Percentiles rank a stretch among this genome's conserved stretches.
phyloP scores from a whole-genome alignment of 2,329 filamentous ascomycete genomes.

The Fusarium sp. region DNA sequence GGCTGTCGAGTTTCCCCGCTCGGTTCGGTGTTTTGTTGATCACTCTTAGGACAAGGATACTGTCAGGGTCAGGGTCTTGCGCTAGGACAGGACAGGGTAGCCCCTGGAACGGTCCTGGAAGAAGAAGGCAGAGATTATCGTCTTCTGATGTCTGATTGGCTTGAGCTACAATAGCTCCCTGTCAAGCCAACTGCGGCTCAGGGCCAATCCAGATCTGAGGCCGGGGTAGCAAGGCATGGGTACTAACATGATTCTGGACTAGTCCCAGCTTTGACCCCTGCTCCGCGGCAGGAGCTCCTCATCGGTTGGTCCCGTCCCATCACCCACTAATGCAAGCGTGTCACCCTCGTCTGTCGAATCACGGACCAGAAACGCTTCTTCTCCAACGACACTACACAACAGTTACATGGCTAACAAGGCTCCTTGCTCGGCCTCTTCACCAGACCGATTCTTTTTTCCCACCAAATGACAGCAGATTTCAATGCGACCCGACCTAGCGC shows the following conservation, averaged over 20 bases:
- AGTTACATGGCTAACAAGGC: conserved; percentile 3
- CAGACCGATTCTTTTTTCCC: conserved; percentile 40
- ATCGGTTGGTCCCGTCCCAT: conserved; percentile 60
- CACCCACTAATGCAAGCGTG: conserved; percentile 58
- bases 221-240: conserved; percentile 43
- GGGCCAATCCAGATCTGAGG: conserved; percentile 56
- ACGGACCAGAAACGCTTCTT: conserved; percentile 39
- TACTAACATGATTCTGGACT: neutral
- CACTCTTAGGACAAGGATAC: neutral
- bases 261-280: conserved; percentile 34
- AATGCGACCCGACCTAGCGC: conserved; percentile 12
- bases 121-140: conserved; percentile 16
- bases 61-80: conserved; percentile 17
- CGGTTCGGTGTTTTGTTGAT: conserved; percentile 25
- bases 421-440: conserved; percentile 32
- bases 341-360: conserved; percentile 57
- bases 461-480: conserved; percentile 16
- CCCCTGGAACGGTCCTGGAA: conserved; percentile 25
- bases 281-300: conserved; percentile 50
- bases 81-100: conserved; percentile 19
- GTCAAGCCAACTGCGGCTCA: conserved; percentile 40
- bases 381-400: conserved; percentile 39
- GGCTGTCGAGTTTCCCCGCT: conserved; percentile 29
- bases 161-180: conserved; percentile 8
- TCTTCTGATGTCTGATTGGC: conserved; percentile 22